Percentiles rank a stretch among this genome's conserved stretches.
These are phyloP conservation scores for Musa balbisiana DNA, from an alignment of 202 grass and related monocot genomes.

Conservation along the genomic window DNA sequence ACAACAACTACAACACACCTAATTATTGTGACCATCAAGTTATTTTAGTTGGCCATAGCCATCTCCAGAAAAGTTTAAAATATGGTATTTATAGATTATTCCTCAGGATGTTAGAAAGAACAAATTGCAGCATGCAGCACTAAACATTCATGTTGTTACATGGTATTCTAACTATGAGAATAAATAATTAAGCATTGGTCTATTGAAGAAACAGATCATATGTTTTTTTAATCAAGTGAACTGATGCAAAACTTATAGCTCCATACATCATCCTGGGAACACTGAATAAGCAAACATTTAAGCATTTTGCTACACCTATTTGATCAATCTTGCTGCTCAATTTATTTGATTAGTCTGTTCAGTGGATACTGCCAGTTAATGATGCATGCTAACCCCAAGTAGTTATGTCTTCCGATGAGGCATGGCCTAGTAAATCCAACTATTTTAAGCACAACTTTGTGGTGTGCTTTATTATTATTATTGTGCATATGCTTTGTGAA, in stretches of 20 bases:
- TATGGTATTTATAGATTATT: neutral
- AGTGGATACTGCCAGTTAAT: neutral
- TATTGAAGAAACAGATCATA: neutral
- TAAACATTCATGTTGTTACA: too few relatives aligned
- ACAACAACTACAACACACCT: conserved; percentile 4
- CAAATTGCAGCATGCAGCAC: too few relatives aligned
- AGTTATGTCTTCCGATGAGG: neutral
- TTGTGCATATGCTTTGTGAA: neutral
- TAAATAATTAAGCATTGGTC: too few relatives aligned
- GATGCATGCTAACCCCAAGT: neutral
- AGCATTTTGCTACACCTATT: neutral
- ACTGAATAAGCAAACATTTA: neutral
- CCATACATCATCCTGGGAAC: neutral
- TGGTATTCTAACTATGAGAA: too few relatives aligned
- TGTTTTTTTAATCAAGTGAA: neutral
- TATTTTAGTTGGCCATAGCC: neutral
- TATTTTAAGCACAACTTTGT: neutral
- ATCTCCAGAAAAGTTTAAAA: neutral
- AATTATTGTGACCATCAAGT: conserved; percentile 13
- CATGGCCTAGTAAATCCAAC: neutral
- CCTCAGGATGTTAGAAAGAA: too few relatives aligned
- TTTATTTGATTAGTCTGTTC: neutral
- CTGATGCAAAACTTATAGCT: neutral
- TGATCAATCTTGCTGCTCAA: neutral
- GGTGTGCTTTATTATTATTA: neutral